Base-by-base conservation (phyloP, 306 rosid species). In the Phaseolus lunatus region DNA sequence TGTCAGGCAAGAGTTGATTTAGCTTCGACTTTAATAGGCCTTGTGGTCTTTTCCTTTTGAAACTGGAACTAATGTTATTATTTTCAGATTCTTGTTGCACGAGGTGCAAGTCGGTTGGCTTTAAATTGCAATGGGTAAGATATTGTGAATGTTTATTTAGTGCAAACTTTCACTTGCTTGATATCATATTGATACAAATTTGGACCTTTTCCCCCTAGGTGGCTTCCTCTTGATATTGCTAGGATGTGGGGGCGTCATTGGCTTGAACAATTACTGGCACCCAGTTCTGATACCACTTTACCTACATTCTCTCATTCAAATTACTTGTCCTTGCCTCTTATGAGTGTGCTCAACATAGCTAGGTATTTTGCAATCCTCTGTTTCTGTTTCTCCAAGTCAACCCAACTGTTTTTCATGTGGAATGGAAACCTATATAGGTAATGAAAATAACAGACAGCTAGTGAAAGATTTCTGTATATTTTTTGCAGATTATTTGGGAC, bases 221-320 rank as follows among this genome's bases (percentile, higher is more conserved):
- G 99, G 97, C 96, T 95, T 87, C 99, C 99, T 76, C 81, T 89
- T 78, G 99, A 92, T 72, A 89, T 95, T 86, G 99, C 99, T 68
- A 85, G 91, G 88, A 92, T 95, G 97, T 95, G 97, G 99, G 96
- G 96, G 50, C 97, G 94, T 70, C 97, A 88, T 76, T 88, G 97
- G 97, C 99, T 95, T 69, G 99, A 95, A 72, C 91, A 95, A 16
- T 54, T 90, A 67, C 80, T 92, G 57, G 84, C 90, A 80, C 96
- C 97, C 71, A 91, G 85, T 86, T 90, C 97, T 15, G 88, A 87
- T 64, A 82, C 84, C n/a, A 48, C 58, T 70, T 18, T 90, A 81
- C 96, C 97, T 0, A 41, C 80, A 27, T 91, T 95, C 62, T 86
- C 94, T 80, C 72, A 81, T 72, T 89, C 97, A 53, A 92, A 85